Evolutionary conservation across 2,329 filamentous ascomycete species (phyloP), one percentile per base, ranked within the genome.

Genomic region (Aspergillus luchuensis): DNA sequence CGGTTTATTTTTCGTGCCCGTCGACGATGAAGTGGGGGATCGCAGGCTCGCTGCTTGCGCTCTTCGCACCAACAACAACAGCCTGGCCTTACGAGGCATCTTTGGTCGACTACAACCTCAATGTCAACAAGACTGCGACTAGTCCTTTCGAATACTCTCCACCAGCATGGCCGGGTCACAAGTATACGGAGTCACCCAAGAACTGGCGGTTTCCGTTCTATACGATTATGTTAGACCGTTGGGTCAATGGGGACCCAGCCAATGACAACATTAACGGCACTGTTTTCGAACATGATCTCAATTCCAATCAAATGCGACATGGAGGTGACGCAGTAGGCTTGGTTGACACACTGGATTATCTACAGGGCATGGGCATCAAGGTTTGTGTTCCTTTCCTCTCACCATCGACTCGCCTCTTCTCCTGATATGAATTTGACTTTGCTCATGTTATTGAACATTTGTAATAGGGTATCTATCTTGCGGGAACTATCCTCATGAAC

Each of bases 151-250:
- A 89, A 48, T 89, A 89, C 71, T 82, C 76, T 69, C 59, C 63
- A n/a, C 82, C 85, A 61, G 74, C 80, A 76, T 83, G 84, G 82
- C 75, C 74, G n/a, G 75, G 80, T 62, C 83, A 86, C 51, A 70
- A 63, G 23, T 88, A 84, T 65, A 70, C 75, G 17, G 74, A 78
- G 0, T 88, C 86, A 19, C 87, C 87, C 1, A 70, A 76, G 0
- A 89, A 85, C 66, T 89, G 87, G 87, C 80, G 87, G 25, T 82
- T 89, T 62, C 87, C 87, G 0, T 85, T 88, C 68, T 89, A 89
- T 70, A 87, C 85, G 8, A 75, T 89, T 49, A 87, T 88, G 69
- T 73, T 88, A 10, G 87, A 89, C 70, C 79, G 85, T 61, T 89
- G 84, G 67, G 85, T 87, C 45, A 88, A 89, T 66, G 87, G 87